Conservation (phyloP, 1,139 yeast species). For the Hyphopichia wangnamkhiaoensis region DNA sequence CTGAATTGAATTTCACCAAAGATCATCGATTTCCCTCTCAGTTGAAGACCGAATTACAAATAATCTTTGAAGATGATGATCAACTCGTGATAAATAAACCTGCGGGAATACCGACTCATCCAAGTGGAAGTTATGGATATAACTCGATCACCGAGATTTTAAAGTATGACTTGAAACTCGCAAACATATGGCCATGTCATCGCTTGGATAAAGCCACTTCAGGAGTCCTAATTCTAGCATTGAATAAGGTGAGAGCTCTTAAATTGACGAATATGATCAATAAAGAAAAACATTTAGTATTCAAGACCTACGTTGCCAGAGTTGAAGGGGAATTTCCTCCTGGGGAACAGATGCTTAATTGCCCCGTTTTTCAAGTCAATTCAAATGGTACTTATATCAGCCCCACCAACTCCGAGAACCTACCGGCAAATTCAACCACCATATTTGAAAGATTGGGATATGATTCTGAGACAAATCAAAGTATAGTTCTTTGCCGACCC, state of each 20-base stretch:
- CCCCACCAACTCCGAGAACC: constrained; percentile 26
- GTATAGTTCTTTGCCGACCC: constrained; percentile 66
- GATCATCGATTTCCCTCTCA: constrained; percentile 7
- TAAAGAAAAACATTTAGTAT: constrained; percentile 34
- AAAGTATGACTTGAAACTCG: constrained; percentile 35
- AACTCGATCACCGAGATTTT: constrained; percentile 65
- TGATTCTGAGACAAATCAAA: constrained; percentile 35
- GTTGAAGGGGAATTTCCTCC: constrained; percentile 61
- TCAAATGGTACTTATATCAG: constrained; percentile 37
- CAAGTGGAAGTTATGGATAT: constrained; percentile 63
- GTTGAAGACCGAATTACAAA: constrained; percentile 25
- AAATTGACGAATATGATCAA: constrained; percentile 35
- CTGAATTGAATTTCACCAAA: constrained; percentile 12
- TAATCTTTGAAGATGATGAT: constrained; percentile 49
- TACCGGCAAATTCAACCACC: constrained; percentile 37
- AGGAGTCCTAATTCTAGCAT: constrained; percentile 66
- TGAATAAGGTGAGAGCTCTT: constrained; percentile 44
- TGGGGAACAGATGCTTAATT: constrained; percentile 19
- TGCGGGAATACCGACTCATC: constrained; percentile 78
- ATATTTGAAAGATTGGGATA: constrained; percentile 29
- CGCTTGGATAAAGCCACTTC: constrained; percentile 75
- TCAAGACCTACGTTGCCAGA: constrained; percentile 59
- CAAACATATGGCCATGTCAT: constrained; percentile 58
- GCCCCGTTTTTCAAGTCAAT: constrained; percentile 41
- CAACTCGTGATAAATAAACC: constrained; percentile 71